Evolutionary conservation across 2,329 filamentous ascomycete genomes (phyloP), one percentile per base, ranked within the genome.

Genomic region (Calycina herbarum): DNA sequence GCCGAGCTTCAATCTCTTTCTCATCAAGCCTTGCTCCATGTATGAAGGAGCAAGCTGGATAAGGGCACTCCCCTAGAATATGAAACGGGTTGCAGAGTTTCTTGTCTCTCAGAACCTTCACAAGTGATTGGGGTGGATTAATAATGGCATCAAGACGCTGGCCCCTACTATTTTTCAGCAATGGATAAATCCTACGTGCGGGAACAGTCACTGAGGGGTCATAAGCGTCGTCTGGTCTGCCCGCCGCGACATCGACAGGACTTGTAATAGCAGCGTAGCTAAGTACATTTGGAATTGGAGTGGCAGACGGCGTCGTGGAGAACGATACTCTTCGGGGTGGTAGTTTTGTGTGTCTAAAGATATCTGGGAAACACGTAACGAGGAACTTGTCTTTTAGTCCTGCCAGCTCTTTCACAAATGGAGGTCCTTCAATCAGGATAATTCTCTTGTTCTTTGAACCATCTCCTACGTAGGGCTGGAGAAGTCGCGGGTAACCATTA

Each of bases 401-500:
- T 40, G 69, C 73, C 29, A 81, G 68, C 54, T 81, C 78, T 24
- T 69, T 69, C 0, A 76, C 76, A 62, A 80, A 80, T 0, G 76
- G 76, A 33, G 76, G 76, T 0, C 77, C 79, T 68, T 81, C 75
- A 38, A 81, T 62, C 4, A 81, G 68, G 4, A 77, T 74, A 42
- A 81, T 76, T 10, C 74, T 75, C 5, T 71, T 70, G 15, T 73
- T 73, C 20, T 69, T 73, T 0, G 67, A 29, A 11, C 67, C 61
- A 27, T 73, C 70, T 24, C 73, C 67, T 1, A 71, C 68, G 59
- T 78, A 74, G 0, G 75, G 72, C 3, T 73, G 74, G 15, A 82
- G 74, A 29, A 80, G 69, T 17, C 77, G 77, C n/a, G 79, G 78
- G 64, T 81, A 81, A 27, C 79, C 77, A 63, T 77, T 79, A 62